Conservation (phyloP, 257 asterid species). For the Phtheirospermum japonicum region DNA sequence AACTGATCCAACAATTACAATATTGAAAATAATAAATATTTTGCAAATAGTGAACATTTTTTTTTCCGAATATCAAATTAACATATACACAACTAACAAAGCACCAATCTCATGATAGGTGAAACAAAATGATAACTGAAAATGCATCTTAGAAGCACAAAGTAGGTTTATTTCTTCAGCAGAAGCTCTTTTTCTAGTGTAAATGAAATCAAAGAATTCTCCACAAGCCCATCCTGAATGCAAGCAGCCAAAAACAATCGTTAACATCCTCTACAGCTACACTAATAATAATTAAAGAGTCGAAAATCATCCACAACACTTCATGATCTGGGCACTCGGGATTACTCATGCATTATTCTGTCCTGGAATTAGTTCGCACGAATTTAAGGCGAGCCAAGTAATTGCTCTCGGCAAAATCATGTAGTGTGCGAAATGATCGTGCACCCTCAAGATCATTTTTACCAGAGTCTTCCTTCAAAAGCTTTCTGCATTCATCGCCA, state of each 20-base stretch:
- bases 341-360: constrained; percentile 21
- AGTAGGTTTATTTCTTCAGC: neutral
- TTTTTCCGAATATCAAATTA: neutral
- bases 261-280: neutral
- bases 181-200: neutral
- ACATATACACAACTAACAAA: constrained; percentile 1
- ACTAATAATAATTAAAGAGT: neutral
- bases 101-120: neutral
- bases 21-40: no score
- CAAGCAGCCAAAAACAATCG: neutral
- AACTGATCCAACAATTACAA: no score
- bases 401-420: constrained; percentile 94
- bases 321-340: neutral
- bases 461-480: constrained; percentile 58
- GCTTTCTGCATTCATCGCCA: constrained; percentile 56
- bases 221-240: neutral
- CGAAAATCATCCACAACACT: neutral
- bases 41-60: no score
- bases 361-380: constrained; percentile 51
- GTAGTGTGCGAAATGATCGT: constrained; percentile 63
- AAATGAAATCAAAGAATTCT: constrained; percentile 10
- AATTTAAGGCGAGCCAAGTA: constrained; percentile 77
- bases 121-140: neutral
- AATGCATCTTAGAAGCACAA: neutral
- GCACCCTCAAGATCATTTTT: constrained; percentile 51